Evolutionary conservation across 2,329 filamentous ascomycete genomes (phyloP).

Genomic region (Aspergillus spinulosporus): DNA sequence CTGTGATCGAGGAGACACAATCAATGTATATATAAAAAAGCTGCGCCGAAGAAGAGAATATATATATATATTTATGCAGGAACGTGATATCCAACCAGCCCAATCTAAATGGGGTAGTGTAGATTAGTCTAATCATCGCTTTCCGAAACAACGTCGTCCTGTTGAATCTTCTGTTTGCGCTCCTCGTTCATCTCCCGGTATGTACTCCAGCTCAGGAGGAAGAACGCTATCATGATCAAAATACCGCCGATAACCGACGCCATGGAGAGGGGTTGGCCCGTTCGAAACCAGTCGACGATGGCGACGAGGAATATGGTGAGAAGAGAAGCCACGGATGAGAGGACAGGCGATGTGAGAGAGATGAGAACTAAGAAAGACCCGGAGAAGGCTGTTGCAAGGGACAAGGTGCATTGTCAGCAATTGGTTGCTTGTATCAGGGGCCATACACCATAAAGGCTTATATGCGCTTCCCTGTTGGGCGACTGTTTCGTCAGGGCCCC

Average conservation of each 20-base stretch:
- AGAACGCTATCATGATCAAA: conserved; percentile 84
- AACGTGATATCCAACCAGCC: neutral
- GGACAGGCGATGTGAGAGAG: conserved; percentile 84
- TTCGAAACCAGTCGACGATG: conserved; percentile 83
- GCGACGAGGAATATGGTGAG: conserved; percentile 97
- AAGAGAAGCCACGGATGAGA: conserved; percentile 88
- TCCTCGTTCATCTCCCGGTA: conserved; percentile 92
- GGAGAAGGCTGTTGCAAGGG: conserved; percentile 63
- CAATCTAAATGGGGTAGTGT: neutral
- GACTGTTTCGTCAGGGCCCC: neutral
- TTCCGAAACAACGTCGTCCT: conserved; percentile 45
- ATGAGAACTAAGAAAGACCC: conserved; percentile 93
- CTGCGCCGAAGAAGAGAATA: neutral
- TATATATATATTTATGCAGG: neutral
- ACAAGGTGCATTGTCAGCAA: conserved; percentile 1
- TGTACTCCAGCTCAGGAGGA: conserved; percentile 85
- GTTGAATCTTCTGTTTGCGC: conserved; percentile 57
- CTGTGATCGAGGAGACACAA: neutral
- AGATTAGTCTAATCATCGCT: conserved; percentile 36
- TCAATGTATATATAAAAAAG: neutral
- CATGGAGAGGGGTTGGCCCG: conserved; percentile 70
- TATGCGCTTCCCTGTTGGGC: neutral
- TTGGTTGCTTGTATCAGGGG: neutral
- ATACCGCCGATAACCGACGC: conserved; percentile 79
- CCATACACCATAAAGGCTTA: neutral